Conservation (phyloP, 1,284 basidiomycete genomes). For the Apiotrichum domesticum region DNA sequence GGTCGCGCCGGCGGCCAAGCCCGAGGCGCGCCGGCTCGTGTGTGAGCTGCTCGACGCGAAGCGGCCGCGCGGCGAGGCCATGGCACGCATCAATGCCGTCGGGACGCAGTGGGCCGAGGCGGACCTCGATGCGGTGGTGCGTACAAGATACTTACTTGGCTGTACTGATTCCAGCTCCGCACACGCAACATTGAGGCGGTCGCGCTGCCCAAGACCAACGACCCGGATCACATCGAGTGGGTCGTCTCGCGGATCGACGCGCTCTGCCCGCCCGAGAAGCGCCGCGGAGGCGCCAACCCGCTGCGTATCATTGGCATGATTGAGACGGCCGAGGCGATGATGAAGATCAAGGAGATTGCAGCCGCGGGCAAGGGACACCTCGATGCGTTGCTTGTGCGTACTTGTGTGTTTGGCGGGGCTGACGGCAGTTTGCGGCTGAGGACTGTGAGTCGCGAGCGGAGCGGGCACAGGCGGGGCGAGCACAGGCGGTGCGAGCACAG, state of each 20-base stretch:
- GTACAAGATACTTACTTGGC: constrained; percentile 12
- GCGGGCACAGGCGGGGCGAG: too few relatives aligned
- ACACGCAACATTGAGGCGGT: constrained; percentile 54
- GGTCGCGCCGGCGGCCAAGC: constrained; percentile 64
- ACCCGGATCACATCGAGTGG: constrained; percentile 58
- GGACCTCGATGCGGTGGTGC: constrained; percentile 64
- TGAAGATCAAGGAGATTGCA: constrained; percentile 33
- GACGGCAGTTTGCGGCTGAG: constrained; percentile 80
- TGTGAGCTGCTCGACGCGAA: constrained; percentile 53
- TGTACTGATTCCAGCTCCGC: constrained; percentile 23
- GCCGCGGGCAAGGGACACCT: constrained; percentile 34
- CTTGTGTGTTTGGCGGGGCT: constrained; percentile 25
- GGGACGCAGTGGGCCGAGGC: constrained; percentile 63
- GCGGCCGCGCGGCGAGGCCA: constrained; percentile 51
- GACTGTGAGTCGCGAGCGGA: constrained; percentile 58
- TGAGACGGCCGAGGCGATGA: constrained; percentile 62
- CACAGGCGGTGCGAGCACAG: too few relatives aligned
- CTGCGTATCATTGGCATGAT: constrained; percentile 67
- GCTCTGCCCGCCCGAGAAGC: constrained; percentile 25
- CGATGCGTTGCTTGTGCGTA: constrained; percentile 32
- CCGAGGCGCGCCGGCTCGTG: constrained; percentile 57
- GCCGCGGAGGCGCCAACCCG: constrained; percentile 32
- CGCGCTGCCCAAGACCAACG: constrained; percentile 73
- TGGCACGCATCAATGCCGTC: constrained; percentile 71
- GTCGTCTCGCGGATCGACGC: constrained; percentile 52